Evolutionary conservation across 192 early-diverging fungal genomes (phyloP), one percentile per base, ranked within the genome.

Genomic region (Globomyces pollinis-pini): DNA sequence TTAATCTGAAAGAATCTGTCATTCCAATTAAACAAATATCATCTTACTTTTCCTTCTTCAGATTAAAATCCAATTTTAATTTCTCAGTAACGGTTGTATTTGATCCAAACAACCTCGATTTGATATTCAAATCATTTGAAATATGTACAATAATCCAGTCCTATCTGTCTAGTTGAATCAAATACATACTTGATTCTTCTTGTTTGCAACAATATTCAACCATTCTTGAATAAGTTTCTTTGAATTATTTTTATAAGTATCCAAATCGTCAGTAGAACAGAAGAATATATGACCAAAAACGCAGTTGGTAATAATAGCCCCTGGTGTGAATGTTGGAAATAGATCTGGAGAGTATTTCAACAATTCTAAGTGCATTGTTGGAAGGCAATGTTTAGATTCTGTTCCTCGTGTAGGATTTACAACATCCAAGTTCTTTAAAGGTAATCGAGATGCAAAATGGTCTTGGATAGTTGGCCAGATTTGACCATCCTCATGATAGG

Each of bases 131-230:
- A 41, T 68, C 52, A 51, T 65, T 23, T 23, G 42, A 38, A 2
- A 80, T n/a, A 49, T 81, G 66, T 1, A 80, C 68, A 50, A 98
- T 85, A 29, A 93, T 66, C 90, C 94, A 94, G 62, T 91, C 90
- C 63, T n/a, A n/a, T n/a, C n/a, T n/a, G n/a, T n/a, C n/a, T n/a
- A n/a, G n/a, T n/a, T n/a, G n/a, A n/a, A n/a, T n/a, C n/a, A n/a
- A n/a, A n/a, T n/a, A n/a, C n/a, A n/a, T n/a, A n/a, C n/a, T n/a
- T 94, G 90, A 64, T 84, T 88, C 66, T 89, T 89, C 57, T 87
- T 90, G 13, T 71, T 72, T 3, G 72, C 71, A 8, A 92, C 76
- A 9, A 83, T 71, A 36, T 85, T 79, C 12, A 91, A 64, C 90
- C 90, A 94, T 4, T 87, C 79, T 16, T 81, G 72, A 41, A 94